phyloP scores from a whole-genome alignment of 345 rosid genomes.

The Heritiera littoralis region DNA sequence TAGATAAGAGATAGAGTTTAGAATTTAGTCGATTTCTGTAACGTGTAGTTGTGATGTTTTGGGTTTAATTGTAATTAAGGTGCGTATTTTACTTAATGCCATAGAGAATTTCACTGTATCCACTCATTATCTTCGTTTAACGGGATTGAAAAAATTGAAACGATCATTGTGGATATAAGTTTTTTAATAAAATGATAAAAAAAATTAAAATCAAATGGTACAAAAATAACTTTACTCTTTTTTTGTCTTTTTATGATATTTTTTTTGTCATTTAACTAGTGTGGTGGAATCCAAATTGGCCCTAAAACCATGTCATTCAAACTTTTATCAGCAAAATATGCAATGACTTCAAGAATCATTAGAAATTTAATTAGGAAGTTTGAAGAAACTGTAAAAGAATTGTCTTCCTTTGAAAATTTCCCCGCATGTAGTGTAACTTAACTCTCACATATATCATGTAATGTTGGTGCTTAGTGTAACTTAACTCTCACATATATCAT shows the following conservation, averaged over 20 bases:
- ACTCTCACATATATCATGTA: not conserved
- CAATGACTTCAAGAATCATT: not conserved
- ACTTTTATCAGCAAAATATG: not conserved
- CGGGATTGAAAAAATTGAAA: no score
- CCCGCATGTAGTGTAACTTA: not conserved
- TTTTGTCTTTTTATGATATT: no score
- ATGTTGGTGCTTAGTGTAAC: not conserved
- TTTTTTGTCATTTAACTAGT: no score
- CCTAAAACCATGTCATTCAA: not conserved
- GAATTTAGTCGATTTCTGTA: not conserved
- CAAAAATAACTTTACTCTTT: no score
- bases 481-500: not conserved
- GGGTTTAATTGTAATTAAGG: slow-evolving; percentile 15
- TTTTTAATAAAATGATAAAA: no score
- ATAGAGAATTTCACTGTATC: slow-evolving; percentile 7
- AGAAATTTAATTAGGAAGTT: not conserved
- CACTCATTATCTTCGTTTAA: not conserved
- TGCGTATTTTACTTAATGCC: slow-evolving; percentile 8
- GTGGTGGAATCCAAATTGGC: no score
- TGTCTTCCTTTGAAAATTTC: not conserved
- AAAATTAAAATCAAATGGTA: no score
- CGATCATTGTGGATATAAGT: no score
- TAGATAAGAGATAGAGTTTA: slow-evolving; percentile 32
- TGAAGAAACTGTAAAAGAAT: not conserved
- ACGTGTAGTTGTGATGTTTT: not conserved